Base-by-base conservation (phyloP, 352 stramenopile species). In the Globisporangium solare region DNA sequence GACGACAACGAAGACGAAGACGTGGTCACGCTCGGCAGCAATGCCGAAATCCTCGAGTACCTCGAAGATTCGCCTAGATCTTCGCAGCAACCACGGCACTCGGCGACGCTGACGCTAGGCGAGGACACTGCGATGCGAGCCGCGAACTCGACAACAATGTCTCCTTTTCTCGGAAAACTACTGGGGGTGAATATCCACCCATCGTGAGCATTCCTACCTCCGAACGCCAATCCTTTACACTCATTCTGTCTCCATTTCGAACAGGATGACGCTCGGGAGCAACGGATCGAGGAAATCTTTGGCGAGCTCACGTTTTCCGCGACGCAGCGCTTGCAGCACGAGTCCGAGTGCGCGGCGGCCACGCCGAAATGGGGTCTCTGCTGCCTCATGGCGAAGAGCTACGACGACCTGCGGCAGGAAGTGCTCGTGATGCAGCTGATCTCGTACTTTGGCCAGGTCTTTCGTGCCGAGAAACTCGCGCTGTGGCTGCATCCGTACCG, bases 381-480 rank as follows among this genome's bases (percentile, higher is more conserved):
- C 31, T 76, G 79, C 21, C 79, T 98, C 31, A 99, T 99, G 71
- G 87, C 98, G 31, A 99, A 93, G 79, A 98, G 91, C 50, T 97
- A 97, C 66, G 97, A 99, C 72, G 96, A 99, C 61, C 68, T 99
- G 50, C 78, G 96, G 5, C 97, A 99, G 67, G 96, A 99, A 75
- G 92, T 97, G 41, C 95, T 98, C 61, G 92, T 98, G 6, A 97
- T 99, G 87, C 95, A 99, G 68, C 76, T 99, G 18, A 98, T 99
- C 51, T 85, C 90, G 49, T 89, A 97, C 55, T 98, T 97, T 52
- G 74, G 96, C 46, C 84, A 97, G 43, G 96, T 98, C 60, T 99
- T 98, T 63, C 65, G 86, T 52, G 81, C 86, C 54, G 92, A 96
- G 22, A 74, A 87, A 21, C 63, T 99, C 15, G 79, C 88, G 32